A percentile compares a stretch with the other conserved stretches of the same genome.
Conservation (phyloP, 306 rosid species). For the Cicer chorassanicum region DNA sequence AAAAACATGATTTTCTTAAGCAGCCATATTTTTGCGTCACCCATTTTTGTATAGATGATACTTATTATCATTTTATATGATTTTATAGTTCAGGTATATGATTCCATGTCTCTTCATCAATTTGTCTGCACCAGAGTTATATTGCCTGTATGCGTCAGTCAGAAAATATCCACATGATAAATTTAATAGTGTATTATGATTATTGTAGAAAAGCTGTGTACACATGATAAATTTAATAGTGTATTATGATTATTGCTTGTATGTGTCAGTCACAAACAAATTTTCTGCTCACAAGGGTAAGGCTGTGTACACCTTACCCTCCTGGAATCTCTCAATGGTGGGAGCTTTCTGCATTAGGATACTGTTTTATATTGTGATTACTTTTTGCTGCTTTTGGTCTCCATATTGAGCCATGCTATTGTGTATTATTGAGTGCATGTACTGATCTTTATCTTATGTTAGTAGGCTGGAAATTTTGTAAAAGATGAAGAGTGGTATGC, state of each 20-base stretch:
- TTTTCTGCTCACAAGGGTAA: conserved; percentile 16
- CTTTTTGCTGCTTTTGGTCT: conserved; percentile 35
- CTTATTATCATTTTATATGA: conserved; percentile 14
- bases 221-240: conserved; percentile 29
- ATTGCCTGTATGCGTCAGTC: conserved; percentile 22
- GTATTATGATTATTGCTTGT: conserved; percentile 11
- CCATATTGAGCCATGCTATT: conserved; percentile 34
- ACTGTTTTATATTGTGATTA: conserved; percentile 14
- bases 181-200: conserved; percentile 20
- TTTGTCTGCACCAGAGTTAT: conserved; percentile 32
- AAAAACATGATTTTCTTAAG: conserved; percentile 10
- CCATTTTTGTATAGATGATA: background rate
- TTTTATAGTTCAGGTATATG: background rate
- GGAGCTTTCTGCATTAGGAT: conserved; percentile 22
- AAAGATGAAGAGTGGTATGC: conserved; percentile 98
- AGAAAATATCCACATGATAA: conserved; percentile 32
- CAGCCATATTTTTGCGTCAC: conserved; percentile 11
- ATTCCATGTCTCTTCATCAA: conserved; percentile 23
- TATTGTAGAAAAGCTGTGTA: conserved; percentile 6
- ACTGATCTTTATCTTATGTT: conserved; percentile 71
- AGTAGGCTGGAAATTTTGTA: conserved; percentile 99
- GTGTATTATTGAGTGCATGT: conserved; percentile 40
- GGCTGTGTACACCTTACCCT: background rate
- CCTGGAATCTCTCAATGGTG: background rate
- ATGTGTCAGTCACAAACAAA: background rate